A percentile compares a stretch with the other conserved stretches of the same genome.
These are phyloP conservation scores for Fusarium sp. DNA, from an alignment of 2,329 filamentous ascomycete genomes.

Conservation along the genomic window DNA sequence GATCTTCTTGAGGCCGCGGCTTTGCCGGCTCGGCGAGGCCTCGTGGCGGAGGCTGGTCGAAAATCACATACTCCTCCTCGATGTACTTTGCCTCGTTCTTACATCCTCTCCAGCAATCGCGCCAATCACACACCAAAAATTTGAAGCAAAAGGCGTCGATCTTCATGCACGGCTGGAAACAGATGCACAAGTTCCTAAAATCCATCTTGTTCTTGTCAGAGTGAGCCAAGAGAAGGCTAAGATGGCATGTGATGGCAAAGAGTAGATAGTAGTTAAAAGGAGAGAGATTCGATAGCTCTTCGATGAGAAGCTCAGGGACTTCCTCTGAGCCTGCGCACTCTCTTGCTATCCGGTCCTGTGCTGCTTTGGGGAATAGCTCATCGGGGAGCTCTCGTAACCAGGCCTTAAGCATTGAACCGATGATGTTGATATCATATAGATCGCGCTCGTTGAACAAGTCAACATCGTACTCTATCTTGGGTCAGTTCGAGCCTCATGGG, in stretches of 20 bases:
- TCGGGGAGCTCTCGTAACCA: slow-evolving; percentile 96
- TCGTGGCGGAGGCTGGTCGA: slow-evolving; percentile 65
- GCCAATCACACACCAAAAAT: slow-evolving; percentile 94
- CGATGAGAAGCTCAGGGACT: slow-evolving; percentile 85
- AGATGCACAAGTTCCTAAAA: slow-evolving; percentile 93
- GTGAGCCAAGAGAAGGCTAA: slow-evolving; percentile 89
- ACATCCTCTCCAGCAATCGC: slow-evolving; percentile 96
- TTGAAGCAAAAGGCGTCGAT: slow-evolving; percentile 96
- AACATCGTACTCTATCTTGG: slow-evolving; percentile 76
- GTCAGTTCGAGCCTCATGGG: slow-evolving; percentile 10
- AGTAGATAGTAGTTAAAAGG: slow-evolving; percentile 98
- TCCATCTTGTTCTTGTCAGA: slow-evolving; percentile 99
- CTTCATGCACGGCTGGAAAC: slow-evolving; percentile 96
- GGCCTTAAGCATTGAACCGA: slow-evolving; percentile 94
- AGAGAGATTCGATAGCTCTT: slow-evolving; percentile 91
- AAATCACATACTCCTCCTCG: slow-evolving; percentile 70
- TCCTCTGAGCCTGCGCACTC: slow-evolving; percentile 81
- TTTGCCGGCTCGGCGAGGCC: slow-evolving; percentile 54
- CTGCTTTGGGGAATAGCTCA: slow-evolving; percentile 86
- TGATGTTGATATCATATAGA: slow-evolving; percentile 94
- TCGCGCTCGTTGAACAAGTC: slow-evolving; percentile 88
- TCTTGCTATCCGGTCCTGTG: slow-evolving; percentile 80
- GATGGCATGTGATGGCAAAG: slow-evolving; percentile 95
- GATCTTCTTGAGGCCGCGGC: slow-evolving; percentile 40
- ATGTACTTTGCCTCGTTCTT: slow-evolving; percentile 86